These are phyloP conservation scores for Alternaria tenuissima DNA, from an alignment of 2,329 filamentous ascomycete species.

Conservation along the genomic window DNA sequence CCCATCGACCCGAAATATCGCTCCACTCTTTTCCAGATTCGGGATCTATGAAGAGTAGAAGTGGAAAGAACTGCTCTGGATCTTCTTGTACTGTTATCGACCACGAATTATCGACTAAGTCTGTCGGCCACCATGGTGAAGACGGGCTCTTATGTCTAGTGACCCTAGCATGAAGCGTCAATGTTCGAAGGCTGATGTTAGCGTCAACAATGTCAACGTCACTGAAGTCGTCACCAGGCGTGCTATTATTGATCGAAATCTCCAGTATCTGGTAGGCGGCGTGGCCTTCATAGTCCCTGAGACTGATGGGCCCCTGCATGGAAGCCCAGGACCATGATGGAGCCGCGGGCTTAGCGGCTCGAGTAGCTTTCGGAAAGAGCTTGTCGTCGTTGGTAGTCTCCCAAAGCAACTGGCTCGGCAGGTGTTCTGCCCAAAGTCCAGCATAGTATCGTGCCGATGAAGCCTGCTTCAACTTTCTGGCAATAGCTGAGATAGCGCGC, in stretches of 20 bases:
- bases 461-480: background rate
- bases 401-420: background rate
- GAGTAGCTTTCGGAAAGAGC: background rate
- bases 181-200: background rate
- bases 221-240: background rate
- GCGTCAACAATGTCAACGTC: background rate
- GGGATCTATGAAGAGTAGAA: background rate
- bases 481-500: background rate
- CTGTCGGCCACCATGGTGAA: background rate
- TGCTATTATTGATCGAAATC: background rate
- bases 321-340: constrained; percentile 1
- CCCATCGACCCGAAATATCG: background rate
- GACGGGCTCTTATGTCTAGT: background rate
- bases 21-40: background rate
- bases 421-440: background rate
- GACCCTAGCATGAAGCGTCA: background rate
- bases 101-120: background rate
- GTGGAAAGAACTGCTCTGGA: background rate
- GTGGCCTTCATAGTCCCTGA: background rate
- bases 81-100: background rate
- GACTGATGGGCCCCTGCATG: background rate
- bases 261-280: background rate
- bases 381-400: background rate
- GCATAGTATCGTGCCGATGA: constrained; percentile 1
- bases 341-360: background rate